These are phyloP conservation scores for Hibiscus mutabilis DNA, from an alignment of 345 rosid genomes.

Conservation along the genomic window DNA sequence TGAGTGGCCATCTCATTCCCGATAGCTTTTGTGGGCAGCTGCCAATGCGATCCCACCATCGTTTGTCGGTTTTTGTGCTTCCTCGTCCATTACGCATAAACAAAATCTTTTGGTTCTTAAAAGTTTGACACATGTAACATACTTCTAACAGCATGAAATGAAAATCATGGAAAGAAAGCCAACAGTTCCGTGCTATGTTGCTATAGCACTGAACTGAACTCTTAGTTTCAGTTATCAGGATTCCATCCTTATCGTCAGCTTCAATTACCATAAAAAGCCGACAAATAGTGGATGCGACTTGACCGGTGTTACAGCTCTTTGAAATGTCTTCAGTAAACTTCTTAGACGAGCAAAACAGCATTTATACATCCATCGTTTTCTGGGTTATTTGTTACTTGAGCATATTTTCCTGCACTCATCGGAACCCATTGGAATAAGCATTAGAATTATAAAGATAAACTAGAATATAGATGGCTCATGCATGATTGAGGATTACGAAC, in stretches of 20 bases:
- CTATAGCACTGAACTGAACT: not conserved
- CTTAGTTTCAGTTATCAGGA: not conserved
- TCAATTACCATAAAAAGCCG: not conserved
- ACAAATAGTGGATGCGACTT: not conserved
- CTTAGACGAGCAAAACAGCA: conserved; percentile 74
- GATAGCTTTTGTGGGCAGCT: not conserved
- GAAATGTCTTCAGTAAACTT: conserved; percentile 6
- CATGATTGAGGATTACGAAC: not conserved
- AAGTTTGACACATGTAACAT: not conserved
- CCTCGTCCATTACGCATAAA: not conserved
- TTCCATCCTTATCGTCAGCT: too few species aligned
- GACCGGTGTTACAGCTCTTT: not conserved
- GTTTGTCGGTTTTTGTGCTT: not conserved
- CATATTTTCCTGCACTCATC: conserved; percentile 69
- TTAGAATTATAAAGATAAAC: not conserved
- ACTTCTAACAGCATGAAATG: not conserved
- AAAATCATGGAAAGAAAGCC: not conserved
- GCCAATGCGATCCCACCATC: not conserved
- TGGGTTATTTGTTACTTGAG: conserved; percentile 93
- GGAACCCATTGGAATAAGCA: not conserved
- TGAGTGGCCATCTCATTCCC: not conserved
- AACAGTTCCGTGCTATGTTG: not conserved
- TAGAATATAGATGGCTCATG: not conserved
- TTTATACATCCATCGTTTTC: conserved; percentile 90
- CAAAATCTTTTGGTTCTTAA: not conserved